phyloP scores from a whole-genome alignment of 495 filamentous ascomycete species.

The Thermothielavioides terrestris region DNA sequence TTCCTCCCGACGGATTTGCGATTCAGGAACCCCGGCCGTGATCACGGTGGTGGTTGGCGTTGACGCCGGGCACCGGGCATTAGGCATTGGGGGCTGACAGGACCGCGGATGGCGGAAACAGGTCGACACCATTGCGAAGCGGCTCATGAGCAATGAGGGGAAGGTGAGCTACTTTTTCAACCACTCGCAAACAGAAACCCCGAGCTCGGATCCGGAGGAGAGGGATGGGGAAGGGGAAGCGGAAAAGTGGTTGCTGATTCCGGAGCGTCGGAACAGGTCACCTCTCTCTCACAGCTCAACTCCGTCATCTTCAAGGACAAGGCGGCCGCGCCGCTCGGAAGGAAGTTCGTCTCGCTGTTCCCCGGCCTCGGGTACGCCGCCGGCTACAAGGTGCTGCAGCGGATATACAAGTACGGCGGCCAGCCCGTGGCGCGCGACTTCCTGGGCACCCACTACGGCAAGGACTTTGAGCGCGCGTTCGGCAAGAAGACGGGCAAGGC shows the following conservation, averaged over 20 bases:
- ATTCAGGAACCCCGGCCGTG: conserved; percentile 7
- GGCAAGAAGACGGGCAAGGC: conserved; percentile 96
- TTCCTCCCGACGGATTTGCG: conserved; percentile 12
- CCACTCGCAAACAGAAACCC: conserved; percentile 17
- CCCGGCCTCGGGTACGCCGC: conserved; percentile 95
- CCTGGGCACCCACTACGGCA: conserved; percentile 70
- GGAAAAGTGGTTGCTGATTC: neutral
- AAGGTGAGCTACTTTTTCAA: conserved; percentile 39
- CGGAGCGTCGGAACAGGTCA: conserved; percentile 41
- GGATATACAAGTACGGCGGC: conserved; percentile 98
- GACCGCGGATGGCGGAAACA: too few species aligned
- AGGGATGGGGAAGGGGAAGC: too few species aligned
- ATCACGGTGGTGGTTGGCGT: neutral
- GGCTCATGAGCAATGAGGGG: conserved; percentile 96
- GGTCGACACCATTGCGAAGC: conserved; percentile 98
- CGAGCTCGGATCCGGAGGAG: too few species aligned
- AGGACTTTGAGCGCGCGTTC: conserved; percentile 78
- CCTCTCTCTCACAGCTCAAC: conserved; percentile 57
- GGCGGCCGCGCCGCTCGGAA: conserved; percentile 54
- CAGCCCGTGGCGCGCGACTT: conserved; percentile 94
- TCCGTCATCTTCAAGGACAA: conserved; percentile 89
- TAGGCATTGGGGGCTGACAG: too few species aligned
- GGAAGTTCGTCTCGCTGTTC: conserved; percentile 92
- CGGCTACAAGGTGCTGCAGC: conserved; percentile 95
- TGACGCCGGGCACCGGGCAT: conserved; percentile 15